phyloP scores from a whole-genome alignment of 106 monocot genomes.

The Allium sativum region DNA sequence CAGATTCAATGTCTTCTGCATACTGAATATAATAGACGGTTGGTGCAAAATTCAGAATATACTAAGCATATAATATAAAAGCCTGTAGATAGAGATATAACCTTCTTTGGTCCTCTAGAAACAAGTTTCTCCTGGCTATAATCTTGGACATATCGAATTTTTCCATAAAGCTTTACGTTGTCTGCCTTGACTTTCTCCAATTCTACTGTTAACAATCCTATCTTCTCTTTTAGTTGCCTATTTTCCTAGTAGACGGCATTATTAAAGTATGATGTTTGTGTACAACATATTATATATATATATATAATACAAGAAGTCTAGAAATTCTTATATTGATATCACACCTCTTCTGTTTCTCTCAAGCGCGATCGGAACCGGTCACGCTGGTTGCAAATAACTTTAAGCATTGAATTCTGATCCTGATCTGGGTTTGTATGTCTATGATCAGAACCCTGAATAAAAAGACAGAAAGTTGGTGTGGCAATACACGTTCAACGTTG shows the following conservation, averaged over 20 bases:
- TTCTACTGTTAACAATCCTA: slow-evolving; percentile 57
- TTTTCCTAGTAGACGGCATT: slow-evolving; percentile 39
- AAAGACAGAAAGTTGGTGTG: not conserved
- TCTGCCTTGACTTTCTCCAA: slow-evolving; percentile 93
- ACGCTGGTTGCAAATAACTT: slow-evolving; percentile 96
- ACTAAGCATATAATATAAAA: too few relatives aligned
- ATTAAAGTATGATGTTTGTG: too few relatives aligned
- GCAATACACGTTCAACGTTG: too few relatives aligned
- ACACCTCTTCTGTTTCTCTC: slow-evolving; percentile 94
- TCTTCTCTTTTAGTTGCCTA: slow-evolving; percentile 80
- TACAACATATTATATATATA: too few relatives aligned
- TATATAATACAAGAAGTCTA: not conserved
- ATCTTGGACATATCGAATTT: slow-evolving; percentile 96
- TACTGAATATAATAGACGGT: slow-evolving; percentile 34
- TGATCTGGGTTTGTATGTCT: slow-evolving; percentile 60
- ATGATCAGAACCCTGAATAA: slow-evolving; percentile 50
- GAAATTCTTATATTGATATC: not conserved
- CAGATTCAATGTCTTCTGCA: slow-evolving; percentile 96
- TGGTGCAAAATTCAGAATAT: not conserved
- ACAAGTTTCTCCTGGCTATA: slow-evolving; percentile 89
- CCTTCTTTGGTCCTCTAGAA: slow-evolving; percentile 96
- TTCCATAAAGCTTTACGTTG: slow-evolving; percentile 94
- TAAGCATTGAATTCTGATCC: slow-evolving; percentile 98
- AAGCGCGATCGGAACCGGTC: slow-evolving; percentile 82
- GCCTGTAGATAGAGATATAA: not conserved